Conservation (phyloP, 495 filamentous ascomycete genomes). For the Talaromyces wortmannii region DNA sequence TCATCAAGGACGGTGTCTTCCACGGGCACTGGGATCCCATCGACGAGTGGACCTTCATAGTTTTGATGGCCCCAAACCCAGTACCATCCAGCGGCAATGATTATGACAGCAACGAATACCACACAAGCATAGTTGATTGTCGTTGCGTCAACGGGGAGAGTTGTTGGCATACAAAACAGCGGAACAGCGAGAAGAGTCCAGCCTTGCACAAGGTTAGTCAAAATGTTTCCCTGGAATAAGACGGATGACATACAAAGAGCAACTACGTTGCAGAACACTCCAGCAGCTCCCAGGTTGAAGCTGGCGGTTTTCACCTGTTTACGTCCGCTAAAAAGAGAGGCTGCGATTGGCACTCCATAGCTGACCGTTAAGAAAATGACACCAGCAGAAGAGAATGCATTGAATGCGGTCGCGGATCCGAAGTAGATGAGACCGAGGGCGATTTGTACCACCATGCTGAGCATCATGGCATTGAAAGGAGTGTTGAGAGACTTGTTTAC, state of each 20-base stretch:
- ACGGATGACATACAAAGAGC: slow-evolving; percentile 35
- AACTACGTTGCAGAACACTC: slow-evolving; percentile 45
- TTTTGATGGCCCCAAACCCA: slow-evolving; percentile 47
- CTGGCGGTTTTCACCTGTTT: slow-evolving; percentile 33
- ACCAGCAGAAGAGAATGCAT: slow-evolving; percentile 50
- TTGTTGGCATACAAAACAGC: slow-evolving; percentile 36
- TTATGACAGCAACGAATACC: slow-evolving; percentile 49
- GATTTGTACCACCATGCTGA: not conserved
- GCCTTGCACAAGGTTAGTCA: slow-evolving; percentile 23
- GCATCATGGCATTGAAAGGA: not conserved
- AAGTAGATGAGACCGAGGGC: not conserved
- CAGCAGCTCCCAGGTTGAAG: slow-evolving; percentile 49
- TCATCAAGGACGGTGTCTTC: not conserved
- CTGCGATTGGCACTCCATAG: slow-evolving; percentile 45
- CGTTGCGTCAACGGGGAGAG: slow-evolving; percentile 20
- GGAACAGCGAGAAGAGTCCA: slow-evolving; percentile 53
- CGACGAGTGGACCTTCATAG: slow-evolving; percentile 15
- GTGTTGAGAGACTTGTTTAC: not conserved
- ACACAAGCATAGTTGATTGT: slow-evolving; percentile 51
- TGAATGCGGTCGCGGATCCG: slow-evolving; percentile 4
- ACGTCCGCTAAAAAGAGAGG: slow-evolving; percentile 39
- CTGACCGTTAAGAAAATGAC: slow-evolving; percentile 48
- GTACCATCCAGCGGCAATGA: slow-evolving; percentile 51
- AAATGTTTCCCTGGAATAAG: not conserved
- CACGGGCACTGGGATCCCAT: not conserved